Base-by-base conservation (phyloP, 2,329 filamentous ascomycete genomes). In the Bipolaris victoriae region DNA sequence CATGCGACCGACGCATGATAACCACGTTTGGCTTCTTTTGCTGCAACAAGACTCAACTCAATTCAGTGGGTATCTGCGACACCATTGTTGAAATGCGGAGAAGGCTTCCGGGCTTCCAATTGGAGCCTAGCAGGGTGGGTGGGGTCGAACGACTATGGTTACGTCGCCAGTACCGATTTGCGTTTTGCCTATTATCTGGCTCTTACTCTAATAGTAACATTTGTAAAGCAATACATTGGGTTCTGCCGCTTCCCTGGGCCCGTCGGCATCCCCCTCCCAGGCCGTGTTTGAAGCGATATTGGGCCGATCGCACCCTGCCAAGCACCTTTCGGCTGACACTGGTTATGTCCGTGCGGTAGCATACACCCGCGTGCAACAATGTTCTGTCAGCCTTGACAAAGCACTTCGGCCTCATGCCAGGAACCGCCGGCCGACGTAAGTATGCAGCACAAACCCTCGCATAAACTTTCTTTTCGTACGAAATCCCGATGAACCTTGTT, bases 11-110 rank as follows among this genome's bases (percentile, higher is more conserved):
- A n/a, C 39, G 44, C 54, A 29, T 26, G 15, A 44, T 45, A 7
- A 43, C 20, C 16, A 39, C 41, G 18, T 16, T 54, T 41, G 29
- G 15, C 48, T 57, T 57, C 31, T 53, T 57, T 57, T 52, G 24
- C 49, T 41, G 11, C 29, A 9, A 40, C 24, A 41, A 43, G 13
- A 16, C 15, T 24, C 44, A 52, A 53, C 36, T 43, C 16, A 52
- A 53, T 45, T 52, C 44, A 39, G 37, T 52, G 43, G 49, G 20
- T 57, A 43, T 37, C 43, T 36, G 49, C 37, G 49, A 48, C 49
- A 24, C 44, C 49, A 49, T 35, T 53, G 7, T 18, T n/a, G 15
- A 33, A 16, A 36, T 36, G 41, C 49, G 54, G 54, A 48, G 31
- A 16, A 15, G 33, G 43, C 29, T 11, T 57, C 54, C 49, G 54